Percentiles rank a stretch among this genome's conserved stretches.
phyloP scores from a whole-genome alignment of 441 rosid genomes.

The Raphanus hybrid region DNA sequence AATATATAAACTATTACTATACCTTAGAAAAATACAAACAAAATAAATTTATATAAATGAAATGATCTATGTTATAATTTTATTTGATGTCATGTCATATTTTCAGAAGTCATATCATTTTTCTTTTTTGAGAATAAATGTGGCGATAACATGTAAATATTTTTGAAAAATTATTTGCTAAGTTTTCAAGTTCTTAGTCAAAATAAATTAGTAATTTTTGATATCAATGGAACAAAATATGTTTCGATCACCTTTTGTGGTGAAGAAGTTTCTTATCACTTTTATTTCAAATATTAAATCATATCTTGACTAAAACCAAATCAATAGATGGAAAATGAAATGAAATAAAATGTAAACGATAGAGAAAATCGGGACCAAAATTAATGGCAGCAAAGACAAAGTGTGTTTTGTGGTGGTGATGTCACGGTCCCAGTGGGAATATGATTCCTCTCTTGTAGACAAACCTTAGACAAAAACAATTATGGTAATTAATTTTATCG shows the following conservation, averaged over 20 bases:
- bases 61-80: neutral
- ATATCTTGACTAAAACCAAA: neutral
- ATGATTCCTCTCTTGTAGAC: slow-evolving; percentile 39
- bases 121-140: neutral
- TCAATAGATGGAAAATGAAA: slow-evolving; percentile 23
- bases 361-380: slow-evolving; percentile 28
- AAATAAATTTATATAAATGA: no score
- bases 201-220: neutral
- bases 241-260: neutral
- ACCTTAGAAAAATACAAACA: neutral
- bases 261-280: neutral
- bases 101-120: neutral
- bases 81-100: neutral
- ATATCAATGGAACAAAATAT: neutral
- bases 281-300: neutral
- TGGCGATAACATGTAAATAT: neutral
- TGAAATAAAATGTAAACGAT: neutral
- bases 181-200: neutral
- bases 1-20: no score
- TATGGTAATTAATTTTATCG: slow-evolving; percentile 23
- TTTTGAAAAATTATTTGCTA: neutral
- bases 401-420: slow-evolving; percentile 32
- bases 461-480: slow-evolving; percentile 35
- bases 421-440: slow-evolving; percentile 26
- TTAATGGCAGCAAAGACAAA: slow-evolving; percentile 34